These are phyloP conservation scores for Lactarius akahatsu DNA, from an alignment of 768 basidiomycete genomes.

Conservation along the genomic window DNA sequence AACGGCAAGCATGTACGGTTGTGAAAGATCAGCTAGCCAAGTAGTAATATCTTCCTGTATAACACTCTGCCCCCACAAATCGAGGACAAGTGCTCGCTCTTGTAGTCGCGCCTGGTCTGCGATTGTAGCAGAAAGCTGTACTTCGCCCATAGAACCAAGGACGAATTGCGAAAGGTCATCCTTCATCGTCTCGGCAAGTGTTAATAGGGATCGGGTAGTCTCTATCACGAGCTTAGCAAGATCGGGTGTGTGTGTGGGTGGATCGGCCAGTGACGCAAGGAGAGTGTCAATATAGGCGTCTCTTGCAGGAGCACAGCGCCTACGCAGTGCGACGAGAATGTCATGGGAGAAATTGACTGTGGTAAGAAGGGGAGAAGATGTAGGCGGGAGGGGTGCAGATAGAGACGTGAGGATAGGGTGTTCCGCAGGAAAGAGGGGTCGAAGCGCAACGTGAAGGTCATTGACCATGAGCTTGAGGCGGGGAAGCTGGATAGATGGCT, in stretches of 20 bases:
- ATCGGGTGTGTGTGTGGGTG: conserved; percentile 30
- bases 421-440: conserved; percentile 55
- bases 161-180: conserved; percentile 65
- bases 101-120: conserved; percentile 50
- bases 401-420: conserved; percentile 53
- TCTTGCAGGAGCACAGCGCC: conserved; percentile 67
- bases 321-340: conserved; percentile 48
- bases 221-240: conserved; percentile 52
- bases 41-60: conserved; percentile 34
- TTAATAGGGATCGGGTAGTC: conserved; percentile 48
- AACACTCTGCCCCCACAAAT: conserved; percentile 46
- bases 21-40: conserved; percentile 31
- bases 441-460: conserved; percentile 52
- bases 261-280: conserved; percentile 38
- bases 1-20: conserved; percentile 19
- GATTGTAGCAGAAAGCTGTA: conserved; percentile 51
- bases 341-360: conserved; percentile 55
- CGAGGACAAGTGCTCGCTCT: conserved; percentile 55
- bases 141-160: conserved; percentile 64
- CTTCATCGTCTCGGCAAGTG: conserved; percentile 63
- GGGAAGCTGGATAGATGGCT: conserved; percentile 56
- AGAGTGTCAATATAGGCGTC: conserved; percentile 54
- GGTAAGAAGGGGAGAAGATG: conserved; percentile 64
- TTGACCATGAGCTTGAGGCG: conserved; percentile 57
- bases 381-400: conserved; percentile 61